Percentiles rank a stretch among this genome's conserved stretches.
These are phyloP conservation scores for Fusarium praegraminearum DNA, from an alignment of 2,329 filamentous ascomycete genomes.

Conservation along the genomic window DNA sequence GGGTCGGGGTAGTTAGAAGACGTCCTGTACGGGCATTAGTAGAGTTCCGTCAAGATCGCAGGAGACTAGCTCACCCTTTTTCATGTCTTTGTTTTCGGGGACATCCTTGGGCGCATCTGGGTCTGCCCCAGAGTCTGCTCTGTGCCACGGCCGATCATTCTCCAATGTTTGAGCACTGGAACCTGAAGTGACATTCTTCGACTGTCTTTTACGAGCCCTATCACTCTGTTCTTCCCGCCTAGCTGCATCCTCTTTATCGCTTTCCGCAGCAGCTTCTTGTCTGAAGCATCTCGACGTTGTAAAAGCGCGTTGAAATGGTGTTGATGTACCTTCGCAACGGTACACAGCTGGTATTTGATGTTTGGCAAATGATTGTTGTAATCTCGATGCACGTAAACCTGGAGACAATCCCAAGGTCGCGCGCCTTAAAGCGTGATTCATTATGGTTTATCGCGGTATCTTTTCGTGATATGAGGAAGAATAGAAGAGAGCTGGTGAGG, in stretches of 20 bases:
- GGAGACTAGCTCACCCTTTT: conserved; percentile 37
- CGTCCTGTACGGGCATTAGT: conserved; percentile 64
- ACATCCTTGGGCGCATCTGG: conserved; percentile 24
- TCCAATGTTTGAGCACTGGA: conserved; percentile 43
- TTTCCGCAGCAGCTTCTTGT: conserved; percentile 20
- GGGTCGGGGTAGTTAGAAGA: conserved; percentile 82
- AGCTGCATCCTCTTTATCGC: not conserved
- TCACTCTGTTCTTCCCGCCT: conserved; percentile 36
- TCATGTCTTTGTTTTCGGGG: conserved; percentile 33
- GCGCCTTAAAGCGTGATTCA: conserved; percentile 41
- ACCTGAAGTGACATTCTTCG: conserved; percentile 41
- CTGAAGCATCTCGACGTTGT: conserved; percentile 32
- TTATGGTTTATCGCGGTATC: conserved; percentile 6
- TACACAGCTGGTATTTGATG: conserved; percentile 16
- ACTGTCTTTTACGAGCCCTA: conserved; percentile 39
- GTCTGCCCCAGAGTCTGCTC: conserved; percentile 33
- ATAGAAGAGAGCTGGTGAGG: not conserved
- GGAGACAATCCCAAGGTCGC: conserved; percentile 35
- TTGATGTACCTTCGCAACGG: not conserved
- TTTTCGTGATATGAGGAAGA: not conserved
- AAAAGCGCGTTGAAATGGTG: conserved; percentile 33
- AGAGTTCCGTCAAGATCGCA: rapidly evolving
- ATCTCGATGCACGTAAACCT: conserved; percentile 15
- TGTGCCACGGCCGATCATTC: conserved; percentile 48
- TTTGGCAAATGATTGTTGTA: conserved; percentile 9